Percentiles rank a stretch among this genome's conserved stretches.
These are phyloP conservation scores for Salix purpurea DNA, from an alignment of 345 rosid genomes.

Conservation along the genomic window DNA sequence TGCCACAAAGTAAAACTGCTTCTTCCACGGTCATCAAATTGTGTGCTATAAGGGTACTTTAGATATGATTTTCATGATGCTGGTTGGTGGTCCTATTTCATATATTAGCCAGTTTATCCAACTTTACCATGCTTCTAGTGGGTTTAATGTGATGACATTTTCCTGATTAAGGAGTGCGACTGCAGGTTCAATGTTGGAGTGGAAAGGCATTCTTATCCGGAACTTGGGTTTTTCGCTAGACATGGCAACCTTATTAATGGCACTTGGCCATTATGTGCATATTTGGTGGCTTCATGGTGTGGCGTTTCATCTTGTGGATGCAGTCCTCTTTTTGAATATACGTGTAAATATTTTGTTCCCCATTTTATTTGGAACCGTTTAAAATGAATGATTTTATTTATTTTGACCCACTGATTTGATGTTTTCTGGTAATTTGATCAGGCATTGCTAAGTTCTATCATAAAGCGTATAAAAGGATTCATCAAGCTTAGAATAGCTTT, in stretches of 20 bases:
- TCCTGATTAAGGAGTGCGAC: conserved; percentile 18
- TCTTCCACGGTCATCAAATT: not conserved
- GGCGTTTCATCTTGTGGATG: conserved; percentile 93
- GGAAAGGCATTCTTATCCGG: conserved; percentile 86
- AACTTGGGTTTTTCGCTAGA: conserved; percentile 91
- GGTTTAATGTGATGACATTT: not conserved
- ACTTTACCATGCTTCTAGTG: not conserved
- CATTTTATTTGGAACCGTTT: not conserved
- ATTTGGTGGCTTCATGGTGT: conserved; percentile 98
- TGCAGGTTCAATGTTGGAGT: conserved; percentile 84
- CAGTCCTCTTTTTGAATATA: conserved; percentile 78
- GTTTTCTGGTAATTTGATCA: conserved; percentile 33
- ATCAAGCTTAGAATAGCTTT: conserved; percentile 80
- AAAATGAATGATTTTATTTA: not conserved
- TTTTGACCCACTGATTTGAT: conserved; percentile 7
- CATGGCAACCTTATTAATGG: conserved; percentile 87
- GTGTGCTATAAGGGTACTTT: not conserved
- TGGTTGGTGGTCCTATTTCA: not conserved
- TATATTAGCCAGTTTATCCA: not conserved
- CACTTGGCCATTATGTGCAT: conserved; percentile 82
- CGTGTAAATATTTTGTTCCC: conserved; percentile 53
- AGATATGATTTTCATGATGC: not conserved
- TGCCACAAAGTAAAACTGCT: not conserved
- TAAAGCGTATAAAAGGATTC: conserved; percentile 86
- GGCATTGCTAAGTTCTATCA: conserved; percentile 88